Conservation (phyloP, 2,329 filamentous ascomycete genomes). For the Boeremia exigua region DNA sequence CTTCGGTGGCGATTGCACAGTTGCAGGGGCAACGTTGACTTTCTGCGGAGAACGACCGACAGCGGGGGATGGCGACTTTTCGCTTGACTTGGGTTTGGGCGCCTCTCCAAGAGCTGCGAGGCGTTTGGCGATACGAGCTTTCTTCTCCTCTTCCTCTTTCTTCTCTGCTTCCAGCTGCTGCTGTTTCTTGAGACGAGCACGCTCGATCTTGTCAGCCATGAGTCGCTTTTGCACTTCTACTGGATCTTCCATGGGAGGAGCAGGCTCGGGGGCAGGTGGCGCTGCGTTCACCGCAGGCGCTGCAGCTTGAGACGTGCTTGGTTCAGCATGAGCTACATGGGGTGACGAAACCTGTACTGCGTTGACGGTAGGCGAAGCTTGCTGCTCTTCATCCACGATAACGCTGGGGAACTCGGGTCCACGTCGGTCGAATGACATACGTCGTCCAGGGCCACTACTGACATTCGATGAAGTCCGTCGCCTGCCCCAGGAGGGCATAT, state of each 20-base stretch:
- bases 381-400: slow-evolving; percentile 37
- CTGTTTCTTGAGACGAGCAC: slow-evolving; percentile 71
- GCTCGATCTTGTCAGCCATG: slow-evolving; percentile 74
- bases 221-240: slow-evolving; percentile 69
- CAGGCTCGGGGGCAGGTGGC: slow-evolving; percentile 34
- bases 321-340: slow-evolving; percentile 39
- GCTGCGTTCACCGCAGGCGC: slow-evolving; percentile 35
- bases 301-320: slow-evolving; percentile 45
- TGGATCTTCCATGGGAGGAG: slow-evolving; percentile 64
- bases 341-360: slow-evolving; percentile 42
- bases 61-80: slow-evolving; percentile 45
- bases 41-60: slow-evolving; percentile 52
- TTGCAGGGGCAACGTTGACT: slow-evolving; percentile 47
- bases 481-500: slow-evolving; percentile 68
- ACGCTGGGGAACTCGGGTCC: slow-evolving; percentile 46
- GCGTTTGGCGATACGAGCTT: slow-evolving; percentile 74
- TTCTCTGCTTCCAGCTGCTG: slow-evolving; percentile 62
- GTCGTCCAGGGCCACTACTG: slow-evolving; percentile 79
- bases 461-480: slow-evolving; percentile 89
- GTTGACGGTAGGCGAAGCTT: slow-evolving; percentile 40
- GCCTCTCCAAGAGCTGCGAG: slow-evolving; percentile 72
- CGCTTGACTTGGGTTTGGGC: slow-evolving; percentile 44
- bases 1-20: slow-evolving; percentile 58
- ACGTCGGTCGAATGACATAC: slow-evolving; percentile 62
- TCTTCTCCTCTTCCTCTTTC: slow-evolving; percentile 73